Evolutionary conservation across 202 grass and related monocot genomes (phyloP), one percentile per base, ranked within the genome.

Genomic region (Zizania palustris): DNA sequence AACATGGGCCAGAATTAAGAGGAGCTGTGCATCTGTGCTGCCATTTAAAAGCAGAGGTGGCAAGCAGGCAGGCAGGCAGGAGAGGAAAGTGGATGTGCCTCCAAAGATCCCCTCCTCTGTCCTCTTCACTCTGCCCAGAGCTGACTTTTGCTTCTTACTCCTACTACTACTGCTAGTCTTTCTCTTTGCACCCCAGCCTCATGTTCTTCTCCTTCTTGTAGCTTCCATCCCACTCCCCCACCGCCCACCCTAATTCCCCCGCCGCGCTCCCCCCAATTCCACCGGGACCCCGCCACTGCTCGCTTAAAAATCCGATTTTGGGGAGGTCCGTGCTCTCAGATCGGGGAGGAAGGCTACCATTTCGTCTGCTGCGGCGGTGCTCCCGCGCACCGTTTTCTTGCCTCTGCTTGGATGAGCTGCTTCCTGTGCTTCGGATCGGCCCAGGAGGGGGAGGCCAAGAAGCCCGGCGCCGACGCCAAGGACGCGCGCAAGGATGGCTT

Each of bases 391-490:
- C 42, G 37, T 6, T 55, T 15, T 60, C 62, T 20, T 39, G 62
- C 1, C 41, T 58, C 65, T 45, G 46, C 69, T 14, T 5, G 21
- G 87, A 93, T 93, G 91, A 75, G 85, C 60, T 90, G 91, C 82
- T 93, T 93, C 74, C 63, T 74, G 16, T 93, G 91, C 73, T 93
- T 88, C 63, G 75, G 85, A 68, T 85, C 85, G 65, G 42, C 54
- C 15, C 39, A 77, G 43, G 85, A 88, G 50, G 72, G 74, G 45
- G 84, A 76, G 53, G 60, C 16, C 67, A 66, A 69, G 73, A 87
- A 79, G 81, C 79, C 71, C 4, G 34, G 13, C 72, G 81, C 76
- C 39, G 75, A 53, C 44, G 45, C 15, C 68, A 85, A 70, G 51
- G 79, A 79, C 3, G 19, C 33, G 43, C 72, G 66, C 63, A 84